A percentile compares a stretch with the other conserved stretches of the same genome.
Conservation (phyloP, 371 early-diverging fungal genomes). For the Dichotomocladium elegans region DNA sequence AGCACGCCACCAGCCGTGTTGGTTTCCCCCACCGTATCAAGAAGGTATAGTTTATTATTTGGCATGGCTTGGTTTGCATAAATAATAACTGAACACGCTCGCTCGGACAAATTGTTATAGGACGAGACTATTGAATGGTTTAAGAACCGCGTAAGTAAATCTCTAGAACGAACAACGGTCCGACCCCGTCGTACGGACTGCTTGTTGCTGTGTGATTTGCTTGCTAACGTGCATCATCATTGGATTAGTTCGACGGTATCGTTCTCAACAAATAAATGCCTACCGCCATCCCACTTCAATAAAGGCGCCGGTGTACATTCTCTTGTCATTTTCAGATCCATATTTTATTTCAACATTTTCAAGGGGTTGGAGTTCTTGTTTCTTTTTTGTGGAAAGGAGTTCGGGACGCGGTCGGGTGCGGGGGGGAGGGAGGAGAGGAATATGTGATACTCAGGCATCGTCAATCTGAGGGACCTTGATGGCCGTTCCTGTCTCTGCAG, state of each 20-base stretch:
- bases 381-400: no score
- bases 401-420: no score
- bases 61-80: no score
- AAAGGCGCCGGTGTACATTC: not conserved
- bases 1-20: conserved; percentile 83
- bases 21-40: conserved; percentile 93
- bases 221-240: no score
- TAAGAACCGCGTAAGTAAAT: conserved; percentile 71
- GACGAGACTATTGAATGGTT: conserved; percentile 84
- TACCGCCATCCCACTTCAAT: not conserved
- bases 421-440: no score
- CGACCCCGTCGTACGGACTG: no score
- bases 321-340: not conserved
- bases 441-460: no score
- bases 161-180: no score
- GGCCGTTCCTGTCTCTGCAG: conserved; percentile 28
- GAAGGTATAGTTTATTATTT: no score
- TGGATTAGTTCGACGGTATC: conserved; percentile 85
- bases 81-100: not conserved
- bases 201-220: no score
- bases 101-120: conserved; percentile 14
- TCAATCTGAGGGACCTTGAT: conserved; percentile 6
- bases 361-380: no score
- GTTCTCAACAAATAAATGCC: conserved; percentile 75
- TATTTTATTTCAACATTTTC: not conserved